Evolutionary conservation across 257 asterid genomes (phyloP).

Genomic region (Lavandula angustifolia): DNA sequence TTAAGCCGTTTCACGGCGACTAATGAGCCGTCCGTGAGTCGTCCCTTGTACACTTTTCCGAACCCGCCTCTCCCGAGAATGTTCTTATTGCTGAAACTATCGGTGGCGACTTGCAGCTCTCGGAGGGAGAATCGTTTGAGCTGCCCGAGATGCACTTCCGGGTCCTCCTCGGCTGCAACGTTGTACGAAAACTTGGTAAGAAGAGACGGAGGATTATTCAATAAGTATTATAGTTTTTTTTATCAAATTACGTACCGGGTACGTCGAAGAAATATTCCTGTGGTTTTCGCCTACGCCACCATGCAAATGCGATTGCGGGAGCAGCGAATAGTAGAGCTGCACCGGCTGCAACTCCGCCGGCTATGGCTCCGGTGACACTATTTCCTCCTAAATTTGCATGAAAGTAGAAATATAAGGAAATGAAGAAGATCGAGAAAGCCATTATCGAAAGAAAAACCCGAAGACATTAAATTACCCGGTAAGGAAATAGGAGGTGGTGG

Average conservation of each 20-base stretch:
- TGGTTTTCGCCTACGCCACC: conserved; percentile 62
- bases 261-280: conserved; percentile 57
- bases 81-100: conserved; percentile 53
- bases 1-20: conserved; percentile 59
- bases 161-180: conserved; percentile 56
- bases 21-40: conserved; percentile 49
- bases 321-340: conserved; percentile 60
- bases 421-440: neutral
- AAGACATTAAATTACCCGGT: conserved; percentile 48
- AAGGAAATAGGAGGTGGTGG: conserved; percentile 83
- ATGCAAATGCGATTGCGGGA: conserved; percentile 58
- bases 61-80: conserved; percentile 58
- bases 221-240: neutral
- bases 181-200: conserved; percentile 16
- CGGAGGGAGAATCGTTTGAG: conserved; percentile 59
- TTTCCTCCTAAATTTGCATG: conserved; percentile 38
- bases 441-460: neutral
- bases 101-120: conserved; percentile 60
- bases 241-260: conserved; percentile 40
- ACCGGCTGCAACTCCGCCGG: conserved; percentile 64
- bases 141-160: conserved; percentile 59
- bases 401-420: conserved; percentile 1
- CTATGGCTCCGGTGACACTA: conserved; percentile 57
- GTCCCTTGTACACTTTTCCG: conserved; percentile 56
- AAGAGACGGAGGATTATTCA: conserved; percentile 1